Percentiles rank a stretch among this genome's conserved stretches.
Evolutionary conservation across 257 asterid species (phyloP).

Genomic region (Avicennia marina): DNA sequence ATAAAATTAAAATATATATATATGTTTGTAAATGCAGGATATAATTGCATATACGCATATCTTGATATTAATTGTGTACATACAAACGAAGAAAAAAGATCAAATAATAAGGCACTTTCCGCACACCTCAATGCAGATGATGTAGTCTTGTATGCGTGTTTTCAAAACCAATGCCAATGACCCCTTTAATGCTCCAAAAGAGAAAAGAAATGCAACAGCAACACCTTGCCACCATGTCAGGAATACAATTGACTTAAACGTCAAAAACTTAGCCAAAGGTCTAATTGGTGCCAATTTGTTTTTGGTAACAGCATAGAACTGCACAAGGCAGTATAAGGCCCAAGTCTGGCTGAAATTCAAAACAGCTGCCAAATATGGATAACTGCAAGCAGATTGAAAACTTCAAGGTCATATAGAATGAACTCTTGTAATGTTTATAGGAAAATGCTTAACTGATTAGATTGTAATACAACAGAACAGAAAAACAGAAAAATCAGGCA

Average conservation of each 20-base stretch:
- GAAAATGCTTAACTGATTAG: neutral
- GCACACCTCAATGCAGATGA: conserved; percentile 92
- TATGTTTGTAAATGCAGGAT: no score
- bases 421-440: neutral
- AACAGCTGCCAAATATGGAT: conserved; percentile 89
- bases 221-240: conserved; percentile 99
- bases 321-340: conserved; percentile 97
- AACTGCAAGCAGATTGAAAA: conserved; percentile 53
- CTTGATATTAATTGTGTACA: no score
- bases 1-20: no score
- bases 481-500: neutral
- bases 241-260: conserved; percentile 90
- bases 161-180: conserved; percentile 69
- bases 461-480: neutral
- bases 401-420: conserved; percentile 13
- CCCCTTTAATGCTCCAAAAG: conserved; percentile 88
- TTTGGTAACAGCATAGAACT: conserved; percentile 89
- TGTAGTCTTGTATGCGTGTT: conserved; percentile 84
- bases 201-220: conserved; percentile 85
- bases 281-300: conserved; percentile 83
- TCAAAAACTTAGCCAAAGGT: conserved; percentile 95
- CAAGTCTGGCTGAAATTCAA: conserved; percentile 96
- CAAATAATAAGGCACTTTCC: neutral
- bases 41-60: no score
- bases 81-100: neutral